These are phyloP conservation scores for Komagataea norvegica DNA, from an alignment of 1,139 yeast species.

Conservation along the genomic window DNA sequence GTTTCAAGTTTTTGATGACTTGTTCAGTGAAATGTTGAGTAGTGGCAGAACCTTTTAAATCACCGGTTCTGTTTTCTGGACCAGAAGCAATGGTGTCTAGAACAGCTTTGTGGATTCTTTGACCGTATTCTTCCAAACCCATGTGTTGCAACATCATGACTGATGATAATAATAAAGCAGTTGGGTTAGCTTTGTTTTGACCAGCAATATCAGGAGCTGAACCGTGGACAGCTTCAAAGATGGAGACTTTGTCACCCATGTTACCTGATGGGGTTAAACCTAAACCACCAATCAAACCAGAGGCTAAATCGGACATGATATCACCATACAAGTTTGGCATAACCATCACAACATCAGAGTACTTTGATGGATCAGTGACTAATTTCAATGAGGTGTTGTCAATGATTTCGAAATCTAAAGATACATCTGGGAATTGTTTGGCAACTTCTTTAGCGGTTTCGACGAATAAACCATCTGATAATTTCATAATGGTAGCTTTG, in stretches of 20 bases:
- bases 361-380: conserved; percentile 83
- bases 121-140: conserved; percentile 79
- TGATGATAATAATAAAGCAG: conserved; percentile 90
- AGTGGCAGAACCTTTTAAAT: conserved; percentile 88
- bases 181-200: conserved; percentile 97
- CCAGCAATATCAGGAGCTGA: conserved; percentile 99
- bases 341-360: conserved; percentile 86
- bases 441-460: conserved; percentile 86
- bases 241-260: conserved; percentile 97
- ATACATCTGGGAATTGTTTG: conserved; percentile 87
- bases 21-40: conserved; percentile 86
- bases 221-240: conserved; percentile 99
- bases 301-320: conserved; percentile 93
- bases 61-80: conserved; percentile 90
- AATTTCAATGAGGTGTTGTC: conserved; percentile 93
- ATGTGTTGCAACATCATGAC: conserved; percentile 99
- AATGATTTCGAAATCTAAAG: conserved; percentile 78
- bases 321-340: conserved; percentile 99
- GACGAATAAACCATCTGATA: conserved; percentile 95
- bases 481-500: conserved; percentile 97
- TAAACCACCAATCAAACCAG: conserved; percentile 96
- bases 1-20: conserved; percentile 45
- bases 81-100: conserved; percentile 92
- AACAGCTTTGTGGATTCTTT: conserved; percentile 82
- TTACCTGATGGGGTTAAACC: conserved; percentile 99